Conservation (phyloP, 129 eudicot genomes). For the carrot (Daucus carota) region DNA sequence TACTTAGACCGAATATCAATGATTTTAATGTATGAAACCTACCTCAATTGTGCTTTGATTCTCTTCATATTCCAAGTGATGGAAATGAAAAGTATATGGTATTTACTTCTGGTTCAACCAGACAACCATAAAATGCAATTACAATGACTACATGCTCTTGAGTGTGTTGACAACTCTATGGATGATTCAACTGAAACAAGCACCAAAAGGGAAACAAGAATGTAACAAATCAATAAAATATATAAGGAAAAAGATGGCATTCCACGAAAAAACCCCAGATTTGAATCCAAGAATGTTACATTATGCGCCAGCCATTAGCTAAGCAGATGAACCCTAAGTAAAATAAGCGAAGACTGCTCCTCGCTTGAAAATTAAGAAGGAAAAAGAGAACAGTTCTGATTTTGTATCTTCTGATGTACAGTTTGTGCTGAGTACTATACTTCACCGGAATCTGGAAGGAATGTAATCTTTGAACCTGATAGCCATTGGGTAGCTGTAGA, state of each 20-base stretch:
- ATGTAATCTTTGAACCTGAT: constrained; percentile 55
- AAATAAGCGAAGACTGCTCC: neutral
- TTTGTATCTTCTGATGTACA: constrained; percentile 17
- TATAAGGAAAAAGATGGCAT: neutral
- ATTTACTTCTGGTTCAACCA: neutral
- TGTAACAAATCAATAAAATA: neutral
- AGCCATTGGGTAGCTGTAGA: constrained; percentile 78
- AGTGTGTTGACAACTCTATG: neutral
- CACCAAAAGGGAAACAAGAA: neutral
- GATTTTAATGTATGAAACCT: neutral
- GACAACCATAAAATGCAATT: neutral
- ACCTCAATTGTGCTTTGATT: neutral
- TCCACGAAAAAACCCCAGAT: neutral
- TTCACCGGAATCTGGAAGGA: constrained; percentile 60
- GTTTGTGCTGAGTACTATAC: neutral
- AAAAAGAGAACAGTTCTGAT: neutral
- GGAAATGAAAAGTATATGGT: neutral
- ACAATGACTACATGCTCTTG: neutral
- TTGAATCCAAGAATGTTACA: neutral
- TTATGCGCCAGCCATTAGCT: neutral
- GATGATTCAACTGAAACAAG: neutral
- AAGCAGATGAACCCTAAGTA: neutral
- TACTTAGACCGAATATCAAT: too few species aligned
- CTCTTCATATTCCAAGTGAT: neutral
- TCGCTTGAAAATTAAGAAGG: neutral